These are phyloP conservation scores for Adenanthera pavonina DNA, from an alignment of 306 rosid species.

Conservation along the genomic window DNA sequence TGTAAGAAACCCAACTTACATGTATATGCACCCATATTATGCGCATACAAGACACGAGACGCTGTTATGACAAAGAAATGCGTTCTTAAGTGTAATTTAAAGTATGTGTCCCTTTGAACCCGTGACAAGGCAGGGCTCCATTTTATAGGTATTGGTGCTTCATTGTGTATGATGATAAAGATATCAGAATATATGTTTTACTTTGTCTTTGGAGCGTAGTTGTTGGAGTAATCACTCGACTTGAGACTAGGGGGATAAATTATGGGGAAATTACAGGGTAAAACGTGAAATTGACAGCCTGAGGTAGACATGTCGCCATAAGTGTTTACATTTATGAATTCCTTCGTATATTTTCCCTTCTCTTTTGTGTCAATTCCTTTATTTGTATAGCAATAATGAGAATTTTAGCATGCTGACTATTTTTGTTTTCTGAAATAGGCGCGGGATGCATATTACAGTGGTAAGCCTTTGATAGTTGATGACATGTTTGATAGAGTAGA, in stretches of 20 bases:
- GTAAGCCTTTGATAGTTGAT: slow-evolving; percentile 89
- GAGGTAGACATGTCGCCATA: not conserved
- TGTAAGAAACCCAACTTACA: no score
- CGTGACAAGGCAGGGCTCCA: not conserved
- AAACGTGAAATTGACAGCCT: not conserved
- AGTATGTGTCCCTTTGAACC: no score
- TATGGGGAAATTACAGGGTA: not conserved
- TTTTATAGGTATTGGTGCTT: not conserved
- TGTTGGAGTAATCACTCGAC: slow-evolving; percentile 4
- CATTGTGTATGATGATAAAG: not conserved
- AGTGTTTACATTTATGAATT: not conserved
- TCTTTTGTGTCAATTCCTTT: not conserved
- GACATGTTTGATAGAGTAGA: slow-evolving; percentile 95
- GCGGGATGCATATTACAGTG: slow-evolving; percentile 88
- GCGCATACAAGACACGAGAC: no score
- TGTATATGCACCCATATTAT: no score
- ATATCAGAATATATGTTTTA: not conserved
- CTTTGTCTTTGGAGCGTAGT: not conserved
- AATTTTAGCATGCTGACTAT: slow-evolving; percentile 8
- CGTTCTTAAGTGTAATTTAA: no score
- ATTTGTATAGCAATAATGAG: not conserved
- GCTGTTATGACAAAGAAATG: no score
- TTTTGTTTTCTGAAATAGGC: slow-evolving; percentile 54
- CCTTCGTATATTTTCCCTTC: not conserved
- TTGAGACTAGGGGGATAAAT: not conserved